A percentile compares a stretch with the other conserved stretches of the same genome.
phyloP scores from a whole-genome alignment of 495 filamentous ascomycete genomes.

The Zalerion maritima region DNA sequence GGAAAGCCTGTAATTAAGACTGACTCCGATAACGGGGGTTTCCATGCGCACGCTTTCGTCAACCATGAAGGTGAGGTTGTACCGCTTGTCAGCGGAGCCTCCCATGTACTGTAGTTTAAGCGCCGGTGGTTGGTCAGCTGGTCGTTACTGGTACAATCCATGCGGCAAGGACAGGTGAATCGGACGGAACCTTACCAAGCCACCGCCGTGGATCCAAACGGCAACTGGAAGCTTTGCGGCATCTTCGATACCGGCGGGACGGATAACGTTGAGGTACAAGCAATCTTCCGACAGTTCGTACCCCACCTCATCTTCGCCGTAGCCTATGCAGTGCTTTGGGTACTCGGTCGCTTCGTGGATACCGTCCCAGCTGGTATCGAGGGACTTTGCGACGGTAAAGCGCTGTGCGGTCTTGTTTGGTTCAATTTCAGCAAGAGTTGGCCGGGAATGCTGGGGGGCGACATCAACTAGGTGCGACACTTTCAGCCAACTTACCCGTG shows the following conservation, averaged over 20 bases:
- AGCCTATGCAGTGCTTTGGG: conserved; percentile 9
- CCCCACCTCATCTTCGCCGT: conserved; percentile 10
- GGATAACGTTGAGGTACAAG: conserved; percentile 28
- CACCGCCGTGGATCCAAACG: conserved; percentile 32
- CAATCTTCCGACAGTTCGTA: conserved; percentile 29
- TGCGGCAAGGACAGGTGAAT: not conserved
- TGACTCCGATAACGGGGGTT: conserved; percentile 30
- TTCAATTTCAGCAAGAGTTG: not conserved
- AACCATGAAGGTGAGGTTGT: conserved; percentile 28
- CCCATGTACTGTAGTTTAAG: no score
- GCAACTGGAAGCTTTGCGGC: conserved; percentile 27
- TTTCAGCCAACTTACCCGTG: conserved; percentile 18
- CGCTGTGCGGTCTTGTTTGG: conserved; percentile 6
- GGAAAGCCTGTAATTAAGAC: conserved; percentile 35
- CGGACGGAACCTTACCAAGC: conserved; percentile 7
- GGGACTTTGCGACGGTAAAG: conserved; percentile 6
- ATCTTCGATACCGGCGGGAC: conserved; percentile 15
- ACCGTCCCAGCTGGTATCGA: conserved; percentile 8
- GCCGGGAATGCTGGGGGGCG: not conserved
- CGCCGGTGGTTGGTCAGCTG: no score
- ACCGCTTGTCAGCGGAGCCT: conserved; percentile 27
- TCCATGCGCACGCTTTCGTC: conserved; percentile 26
- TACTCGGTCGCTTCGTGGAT: conserved; percentile 7
- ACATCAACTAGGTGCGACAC: conserved; percentile 17
- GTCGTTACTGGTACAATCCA: conserved; percentile 18